Base-by-base conservation (phyloP, 495 filamentous ascomycete species). In the Penicillium cosmopolitanum region DNA sequence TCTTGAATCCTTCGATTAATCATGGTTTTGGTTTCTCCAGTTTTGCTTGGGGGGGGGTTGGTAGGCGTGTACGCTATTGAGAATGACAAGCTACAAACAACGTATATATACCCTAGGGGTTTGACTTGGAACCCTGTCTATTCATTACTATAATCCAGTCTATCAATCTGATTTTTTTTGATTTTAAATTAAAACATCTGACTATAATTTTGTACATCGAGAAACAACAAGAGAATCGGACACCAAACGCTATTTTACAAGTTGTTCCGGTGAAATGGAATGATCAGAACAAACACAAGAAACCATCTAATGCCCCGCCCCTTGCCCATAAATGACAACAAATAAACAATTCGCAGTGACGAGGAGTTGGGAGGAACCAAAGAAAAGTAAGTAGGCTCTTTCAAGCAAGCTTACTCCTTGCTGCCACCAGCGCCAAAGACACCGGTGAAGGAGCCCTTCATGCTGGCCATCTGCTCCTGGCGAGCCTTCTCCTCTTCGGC, bases 391-490 rank as follows among this genome's bases (percentile, higher is more conserved):
- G 13, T 38, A 43, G 21, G 36, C 38, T 9, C 13, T 51, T 16
- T 21, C 4, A 53, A 19, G 46, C 9, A 43, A 51, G 51, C 44
- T 61, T 74, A 73, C 60, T 77, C 50, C 64, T 75, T 69, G 50
- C 70, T 71, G 40, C 61, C 62, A 50, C 68, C 67, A 40, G 60
- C 65, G 52, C 82, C 81, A 64, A 88, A 84, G 68, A 82, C 78
- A 53, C 82, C 76, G 28, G 81, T 82, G 63, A 88, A 79, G 33
- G 84, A 83, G 59, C 77, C 82, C 75, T 86, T 88, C 88, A 90
- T 96, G 65, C 81, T 89, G 77, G 91, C 89, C 90, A 96, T 95
- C 72, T 87, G 87, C 77, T 96, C 92, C 62, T 96, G 89, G 63
- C 88, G 87, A 57, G 84, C 80, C 81, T 90, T 93, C 82, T 97